Base-by-base conservation (phyloP, 2,329 filamentous ascomycete genomes). In the Colletotrichum tamarilloi region DNA sequence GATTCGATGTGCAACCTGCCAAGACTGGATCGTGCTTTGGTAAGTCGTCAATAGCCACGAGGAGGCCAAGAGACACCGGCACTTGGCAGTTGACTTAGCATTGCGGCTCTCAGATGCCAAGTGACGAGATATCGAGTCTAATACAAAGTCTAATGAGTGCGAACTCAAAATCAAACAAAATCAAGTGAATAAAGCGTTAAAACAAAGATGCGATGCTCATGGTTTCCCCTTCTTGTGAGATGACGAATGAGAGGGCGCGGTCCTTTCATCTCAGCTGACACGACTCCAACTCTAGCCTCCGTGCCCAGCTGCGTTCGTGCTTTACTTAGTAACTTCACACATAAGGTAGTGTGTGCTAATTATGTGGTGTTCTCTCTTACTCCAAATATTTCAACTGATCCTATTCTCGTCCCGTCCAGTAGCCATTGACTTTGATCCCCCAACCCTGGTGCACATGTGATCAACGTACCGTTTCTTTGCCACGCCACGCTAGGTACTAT, bases 71-170 rank as follows among this genome's bases (percentile, higher is more conserved):
- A 7, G 11, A 30, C 8, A 38, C 8, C 16, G 5, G 26, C 16
- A 53, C 59, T 70, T 69, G 70, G 70, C 67, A 52, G 14, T 30
- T 26, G 26, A 24, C 70, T 65, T 65, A 52, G 67, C 70, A 62
- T 66, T 70, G 70, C 67, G 70, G 60, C 70, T 73, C 60, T 56
- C 24, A 28, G n/a, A 35, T 56, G 55, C 60, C 67, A 60, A 69
- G 56, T n/a, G n/a, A 57, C n/a, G 28, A 30, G 11, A 59, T 8
- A 12, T 28, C n/a, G 14, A 58, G 53, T 19, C 59, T 30, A 65
- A n/a, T 9, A 49, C 16, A n/a, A n/a, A 49, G 42, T 49, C 19
- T 46, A 8, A n/a, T 38, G 59, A 64, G 42, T 56, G 19, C 42
- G 30, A 28, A 24, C 42, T 49, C 14, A 42, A 16, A 42, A 42